These are phyloP conservation scores for Emericellopsis terricola DNA, from an alignment of 495 filamentous ascomycete genomes.

Conservation along the genomic window DNA sequence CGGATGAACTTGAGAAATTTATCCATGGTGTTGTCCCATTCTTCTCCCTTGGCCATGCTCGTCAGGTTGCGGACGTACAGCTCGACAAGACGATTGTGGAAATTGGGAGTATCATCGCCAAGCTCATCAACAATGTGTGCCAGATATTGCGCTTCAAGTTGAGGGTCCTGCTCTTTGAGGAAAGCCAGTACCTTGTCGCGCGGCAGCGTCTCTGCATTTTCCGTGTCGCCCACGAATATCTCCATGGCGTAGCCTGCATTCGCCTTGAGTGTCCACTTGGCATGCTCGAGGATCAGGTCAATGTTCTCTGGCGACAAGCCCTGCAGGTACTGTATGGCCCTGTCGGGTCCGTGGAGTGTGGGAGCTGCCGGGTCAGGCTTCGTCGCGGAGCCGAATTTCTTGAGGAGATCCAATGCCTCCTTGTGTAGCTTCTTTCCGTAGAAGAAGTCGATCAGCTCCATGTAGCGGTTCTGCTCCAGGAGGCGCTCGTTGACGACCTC, in stretches of 20 bases:
- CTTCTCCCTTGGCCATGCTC: constrained; percentile 22
- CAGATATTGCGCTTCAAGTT: constrained; percentile 65
- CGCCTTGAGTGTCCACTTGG: constrained; percentile 63
- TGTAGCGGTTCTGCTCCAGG: constrained; percentile 74
- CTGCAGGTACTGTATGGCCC: constrained; percentile 82
- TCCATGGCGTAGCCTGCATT: constrained; percentile 80
- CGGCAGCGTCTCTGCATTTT: constrained; percentile 83
- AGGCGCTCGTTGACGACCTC: constrained; percentile 87
- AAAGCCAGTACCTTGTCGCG: constrained; percentile 58
- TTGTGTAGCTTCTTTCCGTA: constrained; percentile 88
- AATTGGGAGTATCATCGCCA: constrained; percentile 64
- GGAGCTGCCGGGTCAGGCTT: constrained; percentile 43
- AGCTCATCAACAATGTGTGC: constrained; percentile 84
- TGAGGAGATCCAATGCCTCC: constrained; percentile 66
- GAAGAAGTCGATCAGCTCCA: constrained; percentile 90
- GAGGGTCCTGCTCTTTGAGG: constrained; percentile 44
- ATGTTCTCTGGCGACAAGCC: constrained; percentile 73
- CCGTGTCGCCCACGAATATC: constrained; percentile 81
- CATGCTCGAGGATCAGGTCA: constrained; percentile 81
- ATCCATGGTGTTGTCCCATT: constrained; percentile 36
- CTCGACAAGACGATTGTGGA: constrained; percentile 69
- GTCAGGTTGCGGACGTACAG: constrained; percentile 54
- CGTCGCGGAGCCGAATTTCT: constrained; percentile 62
- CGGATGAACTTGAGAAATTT: constrained; percentile 59
- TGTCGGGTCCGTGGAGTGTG: constrained; percentile 59